These are phyloP conservation scores for Amanita muscaria DNA, from an alignment of 768 basidiomycete species.

Conservation along the genomic window DNA sequence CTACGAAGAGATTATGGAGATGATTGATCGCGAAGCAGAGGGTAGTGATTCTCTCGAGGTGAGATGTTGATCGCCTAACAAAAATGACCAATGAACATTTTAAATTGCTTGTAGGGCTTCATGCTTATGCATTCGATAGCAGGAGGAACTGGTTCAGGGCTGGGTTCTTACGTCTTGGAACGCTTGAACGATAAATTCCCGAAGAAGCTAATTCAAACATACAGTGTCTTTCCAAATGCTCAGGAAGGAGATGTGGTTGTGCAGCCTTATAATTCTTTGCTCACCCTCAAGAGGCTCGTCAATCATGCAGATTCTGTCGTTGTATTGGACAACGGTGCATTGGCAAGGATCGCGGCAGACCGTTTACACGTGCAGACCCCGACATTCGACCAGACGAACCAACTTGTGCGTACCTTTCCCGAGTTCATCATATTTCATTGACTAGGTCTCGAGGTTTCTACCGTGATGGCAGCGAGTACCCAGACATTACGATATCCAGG, in stretches of 20 bases:
- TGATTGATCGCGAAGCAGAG: conserved; percentile 97
- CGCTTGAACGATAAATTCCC: conserved; percentile 96
- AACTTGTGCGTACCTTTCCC: conserved; percentile 46
- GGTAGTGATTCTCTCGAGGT: conserved; percentile 97
- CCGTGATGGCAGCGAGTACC: conserved; percentile 96
- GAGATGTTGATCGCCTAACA: conserved; percentile 10
- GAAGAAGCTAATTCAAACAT: conserved; percentile 98
- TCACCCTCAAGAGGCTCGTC: conserved; percentile 87
- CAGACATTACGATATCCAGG: conserved; percentile 95
- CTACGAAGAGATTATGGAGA: conserved; percentile 97
- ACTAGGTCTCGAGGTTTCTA: conserved; percentile 62
- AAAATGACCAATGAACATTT: neutral
- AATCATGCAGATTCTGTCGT: conserved; percentile 98
- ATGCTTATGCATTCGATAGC: conserved; percentile 99
- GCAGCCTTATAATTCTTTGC: conserved; percentile 93
- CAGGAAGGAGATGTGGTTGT: conserved; percentile 96
- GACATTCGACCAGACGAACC: conserved; percentile 87
- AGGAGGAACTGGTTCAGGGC: conserved; percentile 95
- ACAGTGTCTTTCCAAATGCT: conserved; percentile 95
- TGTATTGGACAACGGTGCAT: conserved; percentile 92
- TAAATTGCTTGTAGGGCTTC: conserved; percentile 63
- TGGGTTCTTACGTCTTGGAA: conserved; percentile 97
- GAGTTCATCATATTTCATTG: neutral
- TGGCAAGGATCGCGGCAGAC: conserved; percentile 89
- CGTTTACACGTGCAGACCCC: conserved; percentile 82